Evolutionary conservation across 2,329 filamentous ascomycete genomes (phyloP), one percentile per base, ranked within the genome.

Genomic region (Aspergillus tubingensis): DNA sequence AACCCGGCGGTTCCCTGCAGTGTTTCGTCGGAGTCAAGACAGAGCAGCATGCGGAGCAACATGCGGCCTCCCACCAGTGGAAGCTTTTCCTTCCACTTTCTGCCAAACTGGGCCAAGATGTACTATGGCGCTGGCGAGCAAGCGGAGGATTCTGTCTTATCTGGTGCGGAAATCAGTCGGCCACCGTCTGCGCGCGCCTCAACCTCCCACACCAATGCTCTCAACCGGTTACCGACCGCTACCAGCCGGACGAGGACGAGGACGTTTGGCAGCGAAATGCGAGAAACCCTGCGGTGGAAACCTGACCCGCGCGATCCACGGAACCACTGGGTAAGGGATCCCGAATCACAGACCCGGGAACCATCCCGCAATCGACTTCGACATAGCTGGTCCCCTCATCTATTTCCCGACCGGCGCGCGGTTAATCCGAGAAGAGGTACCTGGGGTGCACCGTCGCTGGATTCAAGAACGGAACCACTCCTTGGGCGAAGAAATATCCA

Each of bases 401-500:
- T 93, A 30, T 83, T 84, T 54, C 79, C 81, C 11, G 89, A 92
- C 70, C 82, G 85, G 59, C 81, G 87, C 15, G 81, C 85, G 49
- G 80, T 81, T 57, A 77, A 80, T 60, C 85, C 80, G 66, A 75
- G 67, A 61, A 77, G 66, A 39, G 89, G 85, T 70, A 81, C 87
- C 15, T 95, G 91, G 90, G 86, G 88, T 62, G 87, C 91, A 1
- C 91, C 91, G 1, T 88, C 87, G 1, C 78, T 90, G 21, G 85
- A 87, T 61, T 90, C 88, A 76, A 84, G 84, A 2, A 85, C 87
- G 41, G 85, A 84, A 38, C 82, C 84, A 15, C 70, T 86, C 3
- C 82, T 89, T 64, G 88, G 87, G 54, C 84, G 85, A 64, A 85
- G 90, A 62, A 93, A 93, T 70, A 78, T 87, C 50, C 92, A 96